Percentiles rank a stretch among this genome's conserved stretches.
Evolutionary conservation across 1,284 basidiomycete species (phyloP).

Genomic region (Marasmius fiardii): DNA sequence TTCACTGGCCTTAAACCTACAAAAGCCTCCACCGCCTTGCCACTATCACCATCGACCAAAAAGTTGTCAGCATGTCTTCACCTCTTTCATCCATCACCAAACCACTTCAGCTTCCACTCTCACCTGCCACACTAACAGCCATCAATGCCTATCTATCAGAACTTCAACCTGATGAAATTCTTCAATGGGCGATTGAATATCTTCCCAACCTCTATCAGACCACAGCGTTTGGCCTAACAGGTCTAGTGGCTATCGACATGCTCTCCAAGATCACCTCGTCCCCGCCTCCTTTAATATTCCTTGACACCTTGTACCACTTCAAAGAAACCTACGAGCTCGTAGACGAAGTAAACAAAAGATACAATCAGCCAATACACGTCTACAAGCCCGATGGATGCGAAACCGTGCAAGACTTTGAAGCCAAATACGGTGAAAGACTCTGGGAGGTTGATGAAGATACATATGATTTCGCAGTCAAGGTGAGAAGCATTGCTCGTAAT

Average conservation of each 20-base stretch:
- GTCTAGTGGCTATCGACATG: conserved; percentile 91
- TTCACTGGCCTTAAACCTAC: conserved; percentile 8
- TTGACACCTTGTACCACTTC: conserved; percentile 98
- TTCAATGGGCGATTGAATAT: conserved; percentile 79
- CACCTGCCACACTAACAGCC: conserved; percentile 54
- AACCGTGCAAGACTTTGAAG: conserved; percentile 76
- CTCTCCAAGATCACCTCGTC: conserved; percentile 71
- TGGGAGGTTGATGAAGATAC: conserved; percentile 90
- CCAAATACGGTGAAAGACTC: conserved; percentile 75
- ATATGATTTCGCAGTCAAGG: conserved; percentile 95
- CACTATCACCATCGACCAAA: no score
- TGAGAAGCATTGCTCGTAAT: conserved; percentile 25
- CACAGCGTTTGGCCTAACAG: conserved; percentile 92
- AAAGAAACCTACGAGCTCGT: conserved; percentile 89
- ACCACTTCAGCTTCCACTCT: conserved; percentile 63
- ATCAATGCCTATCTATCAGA: conserved; percentile 74
- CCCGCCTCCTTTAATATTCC: conserved; percentile 80
- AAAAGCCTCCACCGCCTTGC: background rate
- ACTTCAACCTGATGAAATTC: conserved; percentile 77
- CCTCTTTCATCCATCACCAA: conserved; percentile 26
- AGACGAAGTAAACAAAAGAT: conserved; percentile 74
- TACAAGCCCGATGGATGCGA: conserved; percentile 79
- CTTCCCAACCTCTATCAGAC: conserved; percentile 85
- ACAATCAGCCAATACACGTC: conserved; percentile 71
- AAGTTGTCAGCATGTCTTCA: background rate